Evolutionary conservation across 768 basidiomycete genomes (phyloP).

Genomic region (Agaricus bisporus): DNA sequence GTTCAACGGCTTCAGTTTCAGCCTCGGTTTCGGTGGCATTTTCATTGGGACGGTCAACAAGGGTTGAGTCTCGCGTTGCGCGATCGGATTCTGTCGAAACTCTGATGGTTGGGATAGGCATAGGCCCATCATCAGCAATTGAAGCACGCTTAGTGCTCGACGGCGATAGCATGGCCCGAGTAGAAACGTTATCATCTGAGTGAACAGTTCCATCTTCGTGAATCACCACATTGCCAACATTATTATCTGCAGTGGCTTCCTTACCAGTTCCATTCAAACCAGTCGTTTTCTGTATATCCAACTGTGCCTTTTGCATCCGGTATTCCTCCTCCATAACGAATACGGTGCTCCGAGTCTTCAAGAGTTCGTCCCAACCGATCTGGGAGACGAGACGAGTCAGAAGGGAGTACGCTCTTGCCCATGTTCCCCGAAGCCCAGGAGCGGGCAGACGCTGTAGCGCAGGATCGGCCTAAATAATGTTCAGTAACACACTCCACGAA

Average conservation of each 20-base stretch:
- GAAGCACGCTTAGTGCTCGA: slow-evolving; percentile 21
- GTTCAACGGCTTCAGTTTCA: slow-evolving; percentile 8
- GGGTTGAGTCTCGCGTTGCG: slow-evolving; percentile 25
- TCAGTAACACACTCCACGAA: background rate
- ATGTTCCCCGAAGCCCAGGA: slow-evolving; percentile 91
- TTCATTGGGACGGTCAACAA: slow-evolving; percentile 4
- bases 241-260: slow-evolving; percentile 21
- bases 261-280: slow-evolving; percentile 18
- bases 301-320: slow-evolving; percentile 87
- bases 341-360: slow-evolving; percentile 89
- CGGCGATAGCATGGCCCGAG: slow-evolving; percentile 49
- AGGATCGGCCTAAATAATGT: slow-evolving; percentile 68
- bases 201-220: slow-evolving; percentile 57
- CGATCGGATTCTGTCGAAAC: slow-evolving; percentile 61
- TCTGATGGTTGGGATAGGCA: slow-evolving; percentile 57
- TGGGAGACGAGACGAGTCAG: slow-evolving; percentile 87
- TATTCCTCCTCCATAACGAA: slow-evolving; percentile 99
- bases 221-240: slow-evolving; percentile 37
- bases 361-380: slow-evolving; percentile 98
- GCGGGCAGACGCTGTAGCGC: slow-evolving; percentile 93
- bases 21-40: background rate
- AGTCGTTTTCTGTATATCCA: slow-evolving; percentile 49
- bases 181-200: slow-evolving; percentile 67
- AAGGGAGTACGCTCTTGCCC: slow-evolving; percentile 89
- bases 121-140: slow-evolving; percentile 21